phyloP scores from a whole-genome alignment of 116 monocot species.

The Cymodocea nodosa region DNA sequence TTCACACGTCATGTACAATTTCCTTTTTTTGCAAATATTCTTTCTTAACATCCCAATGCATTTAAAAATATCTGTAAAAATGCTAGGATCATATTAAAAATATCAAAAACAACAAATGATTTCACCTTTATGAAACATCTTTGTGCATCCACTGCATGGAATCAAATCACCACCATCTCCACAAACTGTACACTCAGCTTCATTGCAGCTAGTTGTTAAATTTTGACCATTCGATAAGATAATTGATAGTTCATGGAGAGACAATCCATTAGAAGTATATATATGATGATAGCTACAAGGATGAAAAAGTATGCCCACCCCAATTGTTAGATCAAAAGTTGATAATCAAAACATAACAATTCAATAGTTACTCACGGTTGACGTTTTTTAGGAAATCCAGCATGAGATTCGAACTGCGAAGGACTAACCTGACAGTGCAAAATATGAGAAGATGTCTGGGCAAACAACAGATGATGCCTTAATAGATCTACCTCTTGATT shows the following conservation, averaged over 20 bases:
- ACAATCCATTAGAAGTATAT: constrained; percentile 23
- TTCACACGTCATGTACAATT: too few species aligned
- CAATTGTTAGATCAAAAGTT: neutral
- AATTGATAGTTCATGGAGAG: constrained; percentile 32
- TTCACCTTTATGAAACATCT: constrained; percentile 30
- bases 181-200: constrained; percentile 18
- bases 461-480: neutral
- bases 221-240: constrained; percentile 11
- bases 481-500: constrained; percentile 13
- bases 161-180: constrained; percentile 23
- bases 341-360: constrained; percentile 4
- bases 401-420: constrained; percentile 51
- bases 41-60: neutral
- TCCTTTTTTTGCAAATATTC: too few species aligned
- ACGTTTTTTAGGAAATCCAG: constrained; percentile 29
- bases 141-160: constrained; percentile 21
- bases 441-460: neutral
- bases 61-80: neutral
- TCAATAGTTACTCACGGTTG: constrained; percentile 26
- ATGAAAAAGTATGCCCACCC: neutral
- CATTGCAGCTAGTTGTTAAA: constrained; percentile 3
- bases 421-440: constrained; percentile 13
- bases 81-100: neutral
- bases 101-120: neutral
- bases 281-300: constrained; percentile 34